These are phyloP conservation scores for Heteromeles arbutifolia DNA, from an alignment of 306 rosid species.

Conservation along the genomic window DNA sequence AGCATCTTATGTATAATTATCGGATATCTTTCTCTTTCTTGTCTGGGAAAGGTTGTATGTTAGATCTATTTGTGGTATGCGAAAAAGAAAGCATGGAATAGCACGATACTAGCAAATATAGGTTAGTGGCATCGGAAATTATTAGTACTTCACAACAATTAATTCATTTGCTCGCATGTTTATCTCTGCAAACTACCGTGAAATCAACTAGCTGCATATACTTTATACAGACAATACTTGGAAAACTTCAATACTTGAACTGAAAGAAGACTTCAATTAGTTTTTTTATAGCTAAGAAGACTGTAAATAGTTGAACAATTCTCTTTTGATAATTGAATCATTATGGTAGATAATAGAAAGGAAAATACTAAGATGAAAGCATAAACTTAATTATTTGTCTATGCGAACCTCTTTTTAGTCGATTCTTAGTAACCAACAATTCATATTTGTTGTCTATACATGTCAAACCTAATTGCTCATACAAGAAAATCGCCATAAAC, in stretches of 20 bases:
- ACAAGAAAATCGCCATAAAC: neutral
- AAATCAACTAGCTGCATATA: neutral
- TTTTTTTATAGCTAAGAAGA: too few species aligned
- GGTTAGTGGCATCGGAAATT: neutral
- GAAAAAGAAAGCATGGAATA: conserved; percentile 28
- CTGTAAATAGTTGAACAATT: too few species aligned
- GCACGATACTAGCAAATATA: too few species aligned
- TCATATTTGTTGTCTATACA: neutral
- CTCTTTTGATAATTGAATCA: neutral
- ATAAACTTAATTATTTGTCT: too few species aligned
- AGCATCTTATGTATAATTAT: conserved; percentile 17
- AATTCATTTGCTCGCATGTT: neutral
- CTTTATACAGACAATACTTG: neutral
- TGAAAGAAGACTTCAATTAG: too few species aligned
- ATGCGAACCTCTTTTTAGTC: neutral
- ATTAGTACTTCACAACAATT: neutral
- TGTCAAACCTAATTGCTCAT: neutral
- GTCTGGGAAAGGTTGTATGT: conserved; percentile 19
- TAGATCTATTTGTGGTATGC: conserved; percentile 16
- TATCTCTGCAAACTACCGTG: neutral
- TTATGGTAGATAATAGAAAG: too few species aligned
- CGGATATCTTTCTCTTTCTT: conserved; percentile 20
- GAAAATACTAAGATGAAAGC: too few species aligned
- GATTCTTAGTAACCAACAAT: neutral
- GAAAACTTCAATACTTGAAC: too few species aligned